Evolutionary conservation across 1,284 basidiomycete genomes (phyloP).

Genomic region (Cryptococcus sp.): DNA sequence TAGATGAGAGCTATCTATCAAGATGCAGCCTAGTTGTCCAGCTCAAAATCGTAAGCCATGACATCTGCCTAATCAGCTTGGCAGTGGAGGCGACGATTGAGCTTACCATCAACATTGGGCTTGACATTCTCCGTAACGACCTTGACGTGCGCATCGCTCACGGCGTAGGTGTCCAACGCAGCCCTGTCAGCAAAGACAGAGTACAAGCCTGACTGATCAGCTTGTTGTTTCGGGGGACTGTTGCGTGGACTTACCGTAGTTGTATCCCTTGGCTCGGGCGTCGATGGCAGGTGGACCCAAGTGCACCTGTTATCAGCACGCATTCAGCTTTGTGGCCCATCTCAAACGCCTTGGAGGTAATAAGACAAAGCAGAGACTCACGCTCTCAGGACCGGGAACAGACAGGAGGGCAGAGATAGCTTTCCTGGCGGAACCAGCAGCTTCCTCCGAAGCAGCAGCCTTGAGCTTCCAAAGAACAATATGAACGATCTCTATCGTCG

Average conservation of each 20-base stretch:
- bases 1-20: neutral
- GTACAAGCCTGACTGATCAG: conserved; percentile 40
- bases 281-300: conserved; percentile 40
- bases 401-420: conserved; percentile 33
- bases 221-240: no score
- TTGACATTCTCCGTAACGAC: conserved; percentile 37
- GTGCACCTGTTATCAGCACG: conserved; percentile 15
- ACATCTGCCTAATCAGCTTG: conserved; percentile 23
- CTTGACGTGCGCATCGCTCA: conserved; percentile 39
- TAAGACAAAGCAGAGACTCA: conserved; percentile 7
- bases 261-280: conserved; percentile 41
- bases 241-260: conserved; percentile 30
- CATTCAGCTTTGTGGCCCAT: neutral
- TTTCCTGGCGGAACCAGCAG: conserved; percentile 21
- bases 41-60: conserved; percentile 47
- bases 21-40: conserved; percentile 22
- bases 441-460: conserved; percentile 17
- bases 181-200: conserved; percentile 37
- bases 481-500: conserved; percentile 38
- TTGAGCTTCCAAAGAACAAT: conserved; percentile 45
- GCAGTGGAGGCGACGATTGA: neutral
- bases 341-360: no score
- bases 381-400: conserved; percentile 35
- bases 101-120: conserved; percentile 40
- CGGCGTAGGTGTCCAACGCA: conserved; percentile 42